Evolutionary conservation across 1,284 basidiomycete species (phyloP).

Genomic region (Naganishia sp.): DNA sequence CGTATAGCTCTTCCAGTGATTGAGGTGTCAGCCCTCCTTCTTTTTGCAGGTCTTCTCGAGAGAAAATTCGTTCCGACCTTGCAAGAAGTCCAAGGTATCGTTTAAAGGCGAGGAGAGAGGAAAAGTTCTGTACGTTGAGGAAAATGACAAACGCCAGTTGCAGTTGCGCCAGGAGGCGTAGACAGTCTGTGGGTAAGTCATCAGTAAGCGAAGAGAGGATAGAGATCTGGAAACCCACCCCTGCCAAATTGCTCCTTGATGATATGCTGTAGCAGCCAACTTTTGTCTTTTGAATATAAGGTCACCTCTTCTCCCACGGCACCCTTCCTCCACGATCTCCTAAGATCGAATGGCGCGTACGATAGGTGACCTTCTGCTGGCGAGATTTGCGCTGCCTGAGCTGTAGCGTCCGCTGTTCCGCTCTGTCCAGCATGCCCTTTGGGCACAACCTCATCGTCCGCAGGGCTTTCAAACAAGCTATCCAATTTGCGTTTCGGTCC

Average conservation of each 20-base stretch:
- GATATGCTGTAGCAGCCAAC: conserved; percentile 49
- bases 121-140: conserved; percentile 53
- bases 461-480: conserved; percentile 40
- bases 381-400: background rate
- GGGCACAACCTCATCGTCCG: conserved; percentile 30
- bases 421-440: background rate
- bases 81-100: conserved; percentile 49
- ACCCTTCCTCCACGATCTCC: conserved; percentile 53
- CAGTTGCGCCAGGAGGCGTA: conserved; percentile 49
- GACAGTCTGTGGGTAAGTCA: conserved; percentile 42
- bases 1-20: conserved; percentile 29
- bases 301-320: conserved; percentile 54
- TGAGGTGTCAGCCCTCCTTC: conserved; percentile 5
- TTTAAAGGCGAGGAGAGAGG: conserved; percentile 52
- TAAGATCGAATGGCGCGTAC: conserved; percentile 51
- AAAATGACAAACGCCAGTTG: conserved; percentile 55
- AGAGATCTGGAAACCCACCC: conserved; percentile 42
- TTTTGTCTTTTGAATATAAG: conserved; percentile 54
- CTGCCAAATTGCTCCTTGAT: conserved; percentile 41
- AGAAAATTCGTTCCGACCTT: conserved; percentile 40
- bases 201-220: background rate
- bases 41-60: conserved; percentile 4
- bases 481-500: conserved; percentile 43
- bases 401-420: background rate
- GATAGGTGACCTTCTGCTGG: conserved; percentile 13